phyloP scores from a whole-genome alignment of 257 asterid species.

The Nicotiana noctiflora region DNA sequence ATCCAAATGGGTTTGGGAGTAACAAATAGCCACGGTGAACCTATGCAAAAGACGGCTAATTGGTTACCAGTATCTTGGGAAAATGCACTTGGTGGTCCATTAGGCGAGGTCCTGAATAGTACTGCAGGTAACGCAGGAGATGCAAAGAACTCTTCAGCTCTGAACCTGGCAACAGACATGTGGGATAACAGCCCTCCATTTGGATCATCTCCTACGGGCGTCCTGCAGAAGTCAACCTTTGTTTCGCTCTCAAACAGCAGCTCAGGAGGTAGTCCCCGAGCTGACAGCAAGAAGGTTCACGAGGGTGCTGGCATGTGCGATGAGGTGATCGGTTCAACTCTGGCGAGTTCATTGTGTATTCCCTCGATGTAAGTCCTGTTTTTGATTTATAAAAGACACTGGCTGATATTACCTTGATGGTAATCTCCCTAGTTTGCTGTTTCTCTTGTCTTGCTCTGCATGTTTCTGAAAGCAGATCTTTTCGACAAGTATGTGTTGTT shows the following conservation, averaged over 20 bases:
- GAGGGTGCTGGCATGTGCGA: constrained; percentile 31
- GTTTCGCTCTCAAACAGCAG: constrained; percentile 72
- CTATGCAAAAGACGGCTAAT: constrained; percentile 33
- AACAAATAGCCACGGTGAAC: constrained; percentile 18
- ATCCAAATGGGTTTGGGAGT: constrained; percentile 56
- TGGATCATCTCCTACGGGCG: constrained; percentile 69
- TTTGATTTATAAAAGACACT: background rate
- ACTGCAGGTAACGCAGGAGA: constrained; percentile 19
- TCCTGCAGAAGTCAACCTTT: constrained; percentile 59
- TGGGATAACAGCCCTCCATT: constrained; percentile 37
- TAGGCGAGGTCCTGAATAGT: constrained; percentile 75
- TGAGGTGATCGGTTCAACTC: constrained; percentile 39
- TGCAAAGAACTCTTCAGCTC: constrained; percentile 17
- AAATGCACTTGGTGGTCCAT: constrained; percentile 68
- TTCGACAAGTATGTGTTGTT: background rate
- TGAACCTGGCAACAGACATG: constrained; percentile 22
- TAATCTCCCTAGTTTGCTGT: background rate
- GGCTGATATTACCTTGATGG: background rate
- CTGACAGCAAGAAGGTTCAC: constrained; percentile 38
- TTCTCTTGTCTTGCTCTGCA: background rate
- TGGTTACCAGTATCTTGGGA: constrained; percentile 78
- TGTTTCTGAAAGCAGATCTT: background rate
- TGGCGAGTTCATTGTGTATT: constrained; percentile 33
- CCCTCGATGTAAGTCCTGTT: constrained; percentile 28
- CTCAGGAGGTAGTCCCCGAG: constrained; percentile 54